Percentiles rank a stretch among this genome's conserved stretches.
Conservation (phyloP, 2,329 filamentous ascomycete species). For the Pseudocercospora macadamiae region DNA sequence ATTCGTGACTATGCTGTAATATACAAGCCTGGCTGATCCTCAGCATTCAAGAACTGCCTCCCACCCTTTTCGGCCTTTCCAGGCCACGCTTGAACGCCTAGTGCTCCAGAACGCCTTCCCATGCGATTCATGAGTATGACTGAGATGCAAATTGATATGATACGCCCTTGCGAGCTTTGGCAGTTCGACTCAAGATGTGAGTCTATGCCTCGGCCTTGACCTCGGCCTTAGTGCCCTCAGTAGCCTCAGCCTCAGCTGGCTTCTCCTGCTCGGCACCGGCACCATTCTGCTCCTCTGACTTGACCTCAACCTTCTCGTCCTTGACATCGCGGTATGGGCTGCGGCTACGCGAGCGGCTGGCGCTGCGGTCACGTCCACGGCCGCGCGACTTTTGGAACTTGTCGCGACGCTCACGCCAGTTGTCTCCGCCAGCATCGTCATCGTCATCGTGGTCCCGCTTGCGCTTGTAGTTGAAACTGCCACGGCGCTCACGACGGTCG, state of each 20-base stretch:
- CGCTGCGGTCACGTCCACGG: slow-evolving; percentile 18
- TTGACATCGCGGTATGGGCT: slow-evolving; percentile 21
- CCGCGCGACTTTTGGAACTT: slow-evolving; percentile 26
- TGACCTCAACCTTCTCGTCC: slow-evolving; percentile 18
- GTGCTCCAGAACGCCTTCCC: slow-evolving; percentile 3
- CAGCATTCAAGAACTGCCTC: slow-evolving; percentile 5
- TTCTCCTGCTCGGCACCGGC: slow-evolving; percentile 1
- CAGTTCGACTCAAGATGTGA: neutral
- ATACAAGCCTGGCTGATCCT: slow-evolving; percentile 7
- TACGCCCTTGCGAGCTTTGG: neutral
- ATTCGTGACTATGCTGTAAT: slow-evolving; percentile 6
- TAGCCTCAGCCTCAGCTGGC: slow-evolving; percentile 4
- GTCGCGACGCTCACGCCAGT: slow-evolving; percentile 31
- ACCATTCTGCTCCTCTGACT: slow-evolving; percentile 18
- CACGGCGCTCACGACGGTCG: slow-evolving; percentile 40
- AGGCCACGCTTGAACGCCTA: slow-evolving; percentile 1
- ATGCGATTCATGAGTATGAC: neutral
- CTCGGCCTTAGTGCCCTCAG: slow-evolving; percentile 1
- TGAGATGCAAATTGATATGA: neutral
- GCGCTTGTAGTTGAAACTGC: slow-evolving; percentile 34
- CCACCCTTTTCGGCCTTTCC: slow-evolving; percentile 3
- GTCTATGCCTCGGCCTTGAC: neutral
- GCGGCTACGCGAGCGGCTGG: slow-evolving; percentile 20
- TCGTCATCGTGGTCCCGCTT: slow-evolving; percentile 27
- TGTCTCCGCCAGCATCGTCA: slow-evolving; percentile 28